Evolutionary conservation across 768 basidiomycete species (phyloP).

Genomic region (Lactarius quietus): DNA sequence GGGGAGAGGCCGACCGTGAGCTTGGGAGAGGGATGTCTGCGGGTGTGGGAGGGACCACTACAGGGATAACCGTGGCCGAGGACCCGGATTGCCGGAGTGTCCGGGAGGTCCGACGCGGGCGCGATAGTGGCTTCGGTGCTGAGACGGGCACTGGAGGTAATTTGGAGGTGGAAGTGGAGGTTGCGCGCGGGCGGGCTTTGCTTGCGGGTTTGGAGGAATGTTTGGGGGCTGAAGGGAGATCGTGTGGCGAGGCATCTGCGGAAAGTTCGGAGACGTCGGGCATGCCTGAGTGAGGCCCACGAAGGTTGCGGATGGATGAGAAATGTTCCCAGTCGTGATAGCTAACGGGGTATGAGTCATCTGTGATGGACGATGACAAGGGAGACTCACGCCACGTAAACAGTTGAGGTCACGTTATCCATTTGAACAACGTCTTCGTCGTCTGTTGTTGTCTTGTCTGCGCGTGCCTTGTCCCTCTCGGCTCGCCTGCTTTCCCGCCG

Average conservation of each 20-base stretch:
- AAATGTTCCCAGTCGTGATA: conserved; percentile 97
- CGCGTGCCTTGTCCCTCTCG: conserved; percentile 30
- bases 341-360: conserved; percentile 35
- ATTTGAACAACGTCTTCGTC: conserved; percentile 31
- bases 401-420: conserved; percentile 36
- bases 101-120: conserved; percentile 18
- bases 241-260: conserved; percentile 33
- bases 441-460: conserved; percentile 22
- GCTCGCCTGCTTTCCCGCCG: conserved; percentile 39
- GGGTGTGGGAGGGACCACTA: conserved; percentile 29
- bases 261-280: conserved; percentile 57
- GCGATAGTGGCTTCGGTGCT: conserved; percentile 19
- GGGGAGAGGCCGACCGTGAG: conserved; percentile 37
- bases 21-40: conserved; percentile 37
- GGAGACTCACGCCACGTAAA: conserved; percentile 80
- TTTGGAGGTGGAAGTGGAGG: conserved; percentile 17
- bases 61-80: conserved; percentile 12
- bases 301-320: conserved; percentile 84
- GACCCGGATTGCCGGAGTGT: conserved; percentile 10
- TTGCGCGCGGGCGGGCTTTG: conserved; percentile 26
- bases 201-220: conserved; percentile 27
- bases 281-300: conserved; percentile 76
- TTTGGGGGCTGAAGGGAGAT: conserved; percentile 33
- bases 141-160: conserved; percentile 23
- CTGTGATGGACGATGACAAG: conserved; percentile 16